These are phyloP conservation scores for Lepidium campestre DNA, from an alignment of 441 rosid species.

Conservation along the genomic window DNA sequence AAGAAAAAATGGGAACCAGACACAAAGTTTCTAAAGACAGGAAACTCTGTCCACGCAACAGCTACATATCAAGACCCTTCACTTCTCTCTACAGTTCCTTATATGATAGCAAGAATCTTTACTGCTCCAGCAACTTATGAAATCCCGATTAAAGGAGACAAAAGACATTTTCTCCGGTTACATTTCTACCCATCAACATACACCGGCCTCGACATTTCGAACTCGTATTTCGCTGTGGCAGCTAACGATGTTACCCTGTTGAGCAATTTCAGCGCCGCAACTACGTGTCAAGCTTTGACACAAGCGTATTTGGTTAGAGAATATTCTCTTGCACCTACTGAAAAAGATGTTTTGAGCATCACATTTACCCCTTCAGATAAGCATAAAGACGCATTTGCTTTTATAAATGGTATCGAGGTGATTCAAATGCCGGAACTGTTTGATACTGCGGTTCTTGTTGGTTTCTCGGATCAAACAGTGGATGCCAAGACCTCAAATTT, in stretches of 20 bases:
- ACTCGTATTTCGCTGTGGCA: constrained; percentile 40
- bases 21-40: constrained; percentile 35
- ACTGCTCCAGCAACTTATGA: constrained; percentile 42
- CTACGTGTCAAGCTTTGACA: constrained; percentile 62
- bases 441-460: constrained; percentile 35
- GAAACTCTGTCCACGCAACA: constrained; percentile 32
- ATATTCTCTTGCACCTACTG: constrained; percentile 41
- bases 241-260: constrained; percentile 54
- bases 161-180: constrained; percentile 54
- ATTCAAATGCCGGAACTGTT: constrained; percentile 46
- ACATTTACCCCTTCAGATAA: constrained; percentile 46
- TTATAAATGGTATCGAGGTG: constrained; percentile 57
- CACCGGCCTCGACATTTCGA: constrained; percentile 37
- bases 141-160: constrained; percentile 39
- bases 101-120: constrained; percentile 72
- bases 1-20: constrained; percentile 66
- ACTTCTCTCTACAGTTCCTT: constrained; percentile 62
- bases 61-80: constrained; percentile 72
- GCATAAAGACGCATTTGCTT: constrained; percentile 41
- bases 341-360: constrained; percentile 36
- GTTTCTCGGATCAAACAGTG: constrained; percentile 32
- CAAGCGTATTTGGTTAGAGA: constrained; percentile 62
- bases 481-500: constrained; percentile 29
- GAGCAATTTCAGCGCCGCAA: constrained; percentile 59
- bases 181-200: constrained; percentile 73